These are phyloP conservation scores for Cladosporium sp. DNA, from an alignment of 2,329 filamentous ascomycete genomes.

Conservation along the genomic window DNA sequence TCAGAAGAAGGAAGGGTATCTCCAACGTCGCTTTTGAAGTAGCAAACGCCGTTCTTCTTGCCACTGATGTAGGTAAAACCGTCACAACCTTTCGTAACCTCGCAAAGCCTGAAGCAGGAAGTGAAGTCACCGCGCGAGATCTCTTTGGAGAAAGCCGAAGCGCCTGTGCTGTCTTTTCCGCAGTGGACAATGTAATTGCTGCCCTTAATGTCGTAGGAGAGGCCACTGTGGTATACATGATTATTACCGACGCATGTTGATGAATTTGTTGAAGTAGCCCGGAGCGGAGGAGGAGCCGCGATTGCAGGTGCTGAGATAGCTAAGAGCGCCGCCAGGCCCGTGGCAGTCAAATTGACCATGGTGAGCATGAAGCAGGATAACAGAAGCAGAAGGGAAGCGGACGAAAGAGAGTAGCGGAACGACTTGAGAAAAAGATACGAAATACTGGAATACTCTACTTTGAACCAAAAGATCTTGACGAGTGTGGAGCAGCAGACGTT, in stretches of 20 bases:
- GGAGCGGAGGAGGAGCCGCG: not conserved
- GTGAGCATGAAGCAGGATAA: not conserved
- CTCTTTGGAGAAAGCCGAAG: not conserved
- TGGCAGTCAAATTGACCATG: conserved; percentile 6
- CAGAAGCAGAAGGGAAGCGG: not conserved
- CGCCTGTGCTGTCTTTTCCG: conserved; percentile 7
- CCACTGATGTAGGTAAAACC: conserved; percentile 14
- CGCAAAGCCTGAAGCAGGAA: not conserved
- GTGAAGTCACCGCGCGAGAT: not conserved
- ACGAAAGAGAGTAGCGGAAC: not conserved
- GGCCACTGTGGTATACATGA: conserved; percentile 4
- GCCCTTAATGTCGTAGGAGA: conserved; percentile 2
- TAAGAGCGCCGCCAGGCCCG: conserved; percentile 12
- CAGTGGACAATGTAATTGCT: conserved; percentile 11
- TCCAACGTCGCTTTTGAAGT: conserved; percentile 12
- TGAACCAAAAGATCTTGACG: no score
- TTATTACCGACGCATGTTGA: not conserved
- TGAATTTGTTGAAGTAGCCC: not conserved
- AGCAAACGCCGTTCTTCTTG: conserved; percentile 12
- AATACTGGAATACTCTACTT: not conserved
- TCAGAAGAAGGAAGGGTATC: not conserved
- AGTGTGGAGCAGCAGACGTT: no score
- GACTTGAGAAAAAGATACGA: not conserved
- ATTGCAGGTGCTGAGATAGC: conserved; percentile 1
- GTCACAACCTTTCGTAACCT: not conserved